phyloP scores from a whole-genome alignment of 2,329 filamentous ascomycete species.

The Hypoxylon sp. region DNA sequence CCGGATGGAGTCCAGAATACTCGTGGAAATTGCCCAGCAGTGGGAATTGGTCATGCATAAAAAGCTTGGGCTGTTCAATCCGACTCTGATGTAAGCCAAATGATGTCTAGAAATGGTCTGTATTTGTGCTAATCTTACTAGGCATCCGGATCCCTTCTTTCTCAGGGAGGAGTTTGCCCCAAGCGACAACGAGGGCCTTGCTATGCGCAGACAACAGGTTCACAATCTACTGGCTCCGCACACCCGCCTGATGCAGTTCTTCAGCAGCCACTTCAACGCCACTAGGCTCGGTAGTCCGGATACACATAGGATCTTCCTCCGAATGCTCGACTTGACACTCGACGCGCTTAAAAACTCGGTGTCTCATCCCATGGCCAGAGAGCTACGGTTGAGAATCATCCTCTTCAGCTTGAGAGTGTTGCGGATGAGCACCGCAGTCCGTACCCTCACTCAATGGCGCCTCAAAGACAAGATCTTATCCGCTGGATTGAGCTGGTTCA shows the following conservation, averaged over 20 bases:
- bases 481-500: slow-evolving; percentile 89
- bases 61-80: slow-evolving; percentile 82
- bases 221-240: slow-evolving; percentile 89
- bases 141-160: slow-evolving; percentile 87
- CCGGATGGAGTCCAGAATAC: slow-evolving; percentile 81
- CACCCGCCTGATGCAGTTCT: slow-evolving; percentile 83
- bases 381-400: slow-evolving; percentile 89
- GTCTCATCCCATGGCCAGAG: slow-evolving; percentile 85
- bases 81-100: slow-evolving; percentile 64
- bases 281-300: slow-evolving; percentile 85
- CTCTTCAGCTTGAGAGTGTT: slow-evolving; percentile 83
- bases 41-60: slow-evolving; percentile 87
- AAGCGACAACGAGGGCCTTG: slow-evolving; percentile 78
- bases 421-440: slow-evolving; percentile 72
- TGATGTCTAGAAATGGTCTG: background rate
- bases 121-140: slow-evolving; percentile 48
- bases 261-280: slow-evolving; percentile 94
- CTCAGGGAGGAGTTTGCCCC: slow-evolving; percentile 91
- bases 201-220: slow-evolving; percentile 77
- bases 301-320: slow-evolving; percentile 80
- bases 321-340: slow-evolving; percentile 81
- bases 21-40: slow-evolving; percentile 86
- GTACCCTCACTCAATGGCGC: slow-evolving; percentile 73
- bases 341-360: slow-evolving; percentile 74
- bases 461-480: slow-evolving; percentile 90